Evolutionary conservation across 202 grass and related monocot species (phyloP).

Genomic region (Dendrocalamus latiflorus): DNA sequence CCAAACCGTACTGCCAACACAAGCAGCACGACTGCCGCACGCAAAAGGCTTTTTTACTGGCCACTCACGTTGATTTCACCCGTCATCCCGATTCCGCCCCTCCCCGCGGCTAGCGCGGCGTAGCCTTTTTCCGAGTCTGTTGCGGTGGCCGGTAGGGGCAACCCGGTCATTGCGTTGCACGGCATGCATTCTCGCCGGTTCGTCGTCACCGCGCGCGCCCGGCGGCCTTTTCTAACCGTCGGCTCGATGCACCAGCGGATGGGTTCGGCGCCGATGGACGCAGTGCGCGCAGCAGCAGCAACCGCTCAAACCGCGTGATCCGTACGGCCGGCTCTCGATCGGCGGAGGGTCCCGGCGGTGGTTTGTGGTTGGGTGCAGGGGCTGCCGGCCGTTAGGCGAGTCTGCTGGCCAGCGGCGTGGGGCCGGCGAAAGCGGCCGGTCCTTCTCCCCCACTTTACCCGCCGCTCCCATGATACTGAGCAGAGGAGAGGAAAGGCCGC

Average conservation of each 20-base stretch:
- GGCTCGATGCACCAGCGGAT: background rate
- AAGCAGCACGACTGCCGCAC: background rate
- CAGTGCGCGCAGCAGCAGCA: background rate
- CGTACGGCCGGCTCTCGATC: background rate
- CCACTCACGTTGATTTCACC: background rate
- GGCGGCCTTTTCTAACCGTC: slow-evolving; percentile 34
- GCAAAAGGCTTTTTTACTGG: background rate
- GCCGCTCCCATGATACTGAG: slow-evolving; percentile 13
- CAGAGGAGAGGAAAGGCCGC: background rate
- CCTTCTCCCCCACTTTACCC: slow-evolving; percentile 28
- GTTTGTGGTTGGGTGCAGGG: slow-evolving; percentile 25
- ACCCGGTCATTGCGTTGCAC: background rate
- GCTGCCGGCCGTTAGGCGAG: slow-evolving; percentile 45
- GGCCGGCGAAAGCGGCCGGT: slow-evolving; percentile 36
- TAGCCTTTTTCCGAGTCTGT: slow-evolving; percentile 38
- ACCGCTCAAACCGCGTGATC: slow-evolving; percentile 13
- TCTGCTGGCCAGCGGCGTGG: slow-evolving; percentile 8
- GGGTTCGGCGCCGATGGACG: background rate
- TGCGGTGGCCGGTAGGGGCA: slow-evolving; percentile 15
- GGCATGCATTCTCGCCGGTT: background rate
- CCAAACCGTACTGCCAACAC: background rate
- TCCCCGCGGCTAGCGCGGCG: background rate
- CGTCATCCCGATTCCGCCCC: slow-evolving; percentile 19
- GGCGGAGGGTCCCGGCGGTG: slow-evolving; percentile 13
- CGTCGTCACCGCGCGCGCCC: background rate